A percentile compares a stretch with the other conserved stretches of the same genome.
Evolutionary conservation across 2,329 filamentous ascomycete species (phyloP).

Genomic region (Neopestalotiopsis clavispora): DNA sequence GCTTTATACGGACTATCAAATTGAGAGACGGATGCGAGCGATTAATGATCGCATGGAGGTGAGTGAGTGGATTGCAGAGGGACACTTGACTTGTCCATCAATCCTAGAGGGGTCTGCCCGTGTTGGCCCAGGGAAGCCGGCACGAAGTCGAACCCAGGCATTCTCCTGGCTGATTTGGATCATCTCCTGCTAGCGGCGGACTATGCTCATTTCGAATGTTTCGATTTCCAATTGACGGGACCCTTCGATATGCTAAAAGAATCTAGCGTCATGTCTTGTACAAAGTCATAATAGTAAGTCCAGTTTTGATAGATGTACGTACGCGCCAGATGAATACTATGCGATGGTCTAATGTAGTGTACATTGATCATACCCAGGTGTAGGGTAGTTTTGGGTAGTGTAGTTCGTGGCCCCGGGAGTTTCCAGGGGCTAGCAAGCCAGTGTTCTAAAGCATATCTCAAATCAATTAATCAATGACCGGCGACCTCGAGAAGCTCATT

Average conservation of each 20-base stretch:
- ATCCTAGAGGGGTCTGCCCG: not conserved
- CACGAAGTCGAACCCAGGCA: not conserved
- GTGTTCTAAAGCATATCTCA: not conserved
- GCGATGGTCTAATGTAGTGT: not conserved
- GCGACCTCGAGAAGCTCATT: not conserved
- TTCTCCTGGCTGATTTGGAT: constrained; percentile 16
- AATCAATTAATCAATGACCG: not conserved
- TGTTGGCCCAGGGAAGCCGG: not conserved
- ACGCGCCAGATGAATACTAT: not conserved
- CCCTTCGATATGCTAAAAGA: constrained; percentile 10
- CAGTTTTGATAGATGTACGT: not conserved
- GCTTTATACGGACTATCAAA: not conserved
- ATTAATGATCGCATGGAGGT: not conserved
- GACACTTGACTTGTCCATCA: not conserved
- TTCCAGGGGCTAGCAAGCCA: not conserved
- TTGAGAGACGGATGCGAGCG: not conserved
- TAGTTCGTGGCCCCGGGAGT: not conserved
- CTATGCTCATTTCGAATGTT: constrained; percentile 12
- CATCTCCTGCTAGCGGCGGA: constrained; percentile 8
- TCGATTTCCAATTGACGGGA: constrained; percentile 12
- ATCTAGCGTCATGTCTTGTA: not conserved
- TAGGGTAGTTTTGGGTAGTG: not conserved
- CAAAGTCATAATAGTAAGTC: not conserved
- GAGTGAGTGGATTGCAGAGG: not conserved
- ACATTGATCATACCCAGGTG: not conserved